A percentile compares a stretch with the other conserved stretches of the same genome.
These are phyloP conservation scores for Monosporascus sp. DNA, from an alignment of 2,329 filamentous ascomycete species.

Conservation along the genomic window DNA sequence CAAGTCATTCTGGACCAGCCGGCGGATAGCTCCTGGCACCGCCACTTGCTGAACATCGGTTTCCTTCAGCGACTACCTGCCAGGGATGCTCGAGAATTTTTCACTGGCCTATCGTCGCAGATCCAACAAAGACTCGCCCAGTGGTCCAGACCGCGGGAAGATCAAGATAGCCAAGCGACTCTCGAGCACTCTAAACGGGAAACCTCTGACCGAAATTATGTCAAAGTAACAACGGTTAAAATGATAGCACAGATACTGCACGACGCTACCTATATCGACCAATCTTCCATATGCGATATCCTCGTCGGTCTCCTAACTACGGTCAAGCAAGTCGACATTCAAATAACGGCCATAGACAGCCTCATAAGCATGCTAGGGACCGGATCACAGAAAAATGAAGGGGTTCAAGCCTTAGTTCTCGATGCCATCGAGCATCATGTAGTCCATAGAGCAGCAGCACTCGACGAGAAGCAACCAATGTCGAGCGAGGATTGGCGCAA, in stretches of 20 bases:
- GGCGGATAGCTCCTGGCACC: slow-evolving; percentile 29
- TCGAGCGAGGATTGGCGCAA: slow-evolving; percentile 25
- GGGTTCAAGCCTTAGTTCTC: slow-evolving; percentile 12
- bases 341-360: slow-evolving; percentile 22
- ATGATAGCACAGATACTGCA: slow-evolving; percentile 31
- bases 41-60: slow-evolving; percentile 19
- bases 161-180: slow-evolving; percentile 9
- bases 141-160: too few relatives aligned
- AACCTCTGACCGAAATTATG: slow-evolving; percentile 7
- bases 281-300: slow-evolving; percentile 20
- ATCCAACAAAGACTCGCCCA: slow-evolving; percentile 10
- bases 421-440: slow-evolving; percentile 20
- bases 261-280: slow-evolving; percentile 21
- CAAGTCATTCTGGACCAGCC: slow-evolving; percentile 23
- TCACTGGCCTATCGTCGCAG: slow-evolving; percentile 20
- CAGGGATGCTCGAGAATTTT: slow-evolving; percentile 17
- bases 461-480: slow-evolving; percentile 24
- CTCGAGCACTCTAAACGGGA: slow-evolving; percentile 15
- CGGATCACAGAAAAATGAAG: slow-evolving; percentile 11
- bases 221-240: slow-evolving; percentile 33
- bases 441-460: slow-evolving; percentile 22
- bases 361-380: slow-evolving; percentile 18
- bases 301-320: slow-evolving; percentile 24
- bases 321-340: slow-evolving; percentile 28
- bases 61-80: slow-evolving; percentile 25